Percentiles rank a stretch among this genome's conserved stretches.
phyloP scores from a whole-genome alignment of 2,329 filamentous ascomycete genomes.

The Colletotrichum theobromicola region DNA sequence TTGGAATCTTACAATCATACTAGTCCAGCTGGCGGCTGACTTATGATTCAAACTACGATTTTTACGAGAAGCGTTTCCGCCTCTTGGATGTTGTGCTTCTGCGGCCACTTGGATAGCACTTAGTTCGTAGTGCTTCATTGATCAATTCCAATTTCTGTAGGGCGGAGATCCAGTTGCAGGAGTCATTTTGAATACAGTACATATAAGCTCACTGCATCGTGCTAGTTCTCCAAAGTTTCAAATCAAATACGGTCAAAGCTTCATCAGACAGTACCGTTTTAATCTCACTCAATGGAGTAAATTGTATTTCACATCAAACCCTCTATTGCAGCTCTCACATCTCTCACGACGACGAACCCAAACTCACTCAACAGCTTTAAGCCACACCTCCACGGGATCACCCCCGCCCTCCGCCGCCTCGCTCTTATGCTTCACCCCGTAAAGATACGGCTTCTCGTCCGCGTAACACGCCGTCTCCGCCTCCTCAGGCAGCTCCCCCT shows the following conservation, averaged over 20 bases:
- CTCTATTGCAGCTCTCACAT: background rate
- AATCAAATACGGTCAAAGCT: background rate
- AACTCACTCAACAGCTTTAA: background rate
- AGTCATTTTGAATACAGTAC: too few relatives aligned
- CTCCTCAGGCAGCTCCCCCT: conserved; percentile 44
- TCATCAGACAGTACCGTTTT: background rate
- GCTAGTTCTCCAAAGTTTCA: background rate
- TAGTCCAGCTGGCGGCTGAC: rapidly evolving
- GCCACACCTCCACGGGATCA: conserved; percentile 6
- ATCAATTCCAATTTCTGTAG: background rate
- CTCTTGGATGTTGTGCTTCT: rapidly evolving
- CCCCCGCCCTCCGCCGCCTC: background rate
- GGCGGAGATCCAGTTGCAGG: background rate
- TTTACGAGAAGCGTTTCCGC: background rate
- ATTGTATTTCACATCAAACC: background rate
- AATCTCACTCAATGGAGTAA: background rate
- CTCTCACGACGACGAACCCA: background rate
- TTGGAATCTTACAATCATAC: background rate
- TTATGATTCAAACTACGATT: background rate
- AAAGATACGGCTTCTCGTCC: conserved; percentile 52
- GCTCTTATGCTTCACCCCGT: conserved; percentile 31
- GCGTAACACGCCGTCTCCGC: conserved; percentile 51
- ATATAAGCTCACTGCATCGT: background rate
- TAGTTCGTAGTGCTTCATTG: rapidly evolving
- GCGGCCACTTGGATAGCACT: rapidly evolving